phyloP scores from a whole-genome alignment of 805 yeast genomes.

The Starmerella stigmatis region DNA sequence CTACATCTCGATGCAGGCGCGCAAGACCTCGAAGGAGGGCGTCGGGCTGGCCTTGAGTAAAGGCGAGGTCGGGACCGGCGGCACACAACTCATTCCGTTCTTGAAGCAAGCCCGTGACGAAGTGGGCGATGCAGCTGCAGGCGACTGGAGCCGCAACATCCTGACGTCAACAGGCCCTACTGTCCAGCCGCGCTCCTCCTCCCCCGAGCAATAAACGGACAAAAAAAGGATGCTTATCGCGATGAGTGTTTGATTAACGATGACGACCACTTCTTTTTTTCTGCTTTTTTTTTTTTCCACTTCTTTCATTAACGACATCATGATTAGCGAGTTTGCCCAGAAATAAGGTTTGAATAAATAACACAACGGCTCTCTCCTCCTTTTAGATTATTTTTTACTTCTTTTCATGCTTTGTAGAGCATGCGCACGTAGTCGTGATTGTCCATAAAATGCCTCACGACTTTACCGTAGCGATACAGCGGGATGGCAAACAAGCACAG shows the following conservation, averaged over 20 bases:
- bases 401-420: constrained; percentile 27
- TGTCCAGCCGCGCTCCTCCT: too few species aligned
- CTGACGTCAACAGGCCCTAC: constrained; percentile 21
- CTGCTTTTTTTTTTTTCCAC: too few species aligned
- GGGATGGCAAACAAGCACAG: constrained; percentile 43
- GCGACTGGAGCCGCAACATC: constrained; percentile 73
- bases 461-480: constrained; percentile 46
- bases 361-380: too few species aligned
- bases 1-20: constrained; percentile 72
- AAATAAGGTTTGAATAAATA: neutral
- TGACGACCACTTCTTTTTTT: too few species aligned
- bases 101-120: constrained; percentile 93
- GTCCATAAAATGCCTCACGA: constrained; percentile 43
- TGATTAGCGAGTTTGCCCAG: neutral
- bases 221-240: too few species aligned
- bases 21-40: constrained; percentile 42
- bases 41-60: constrained; percentile 46
- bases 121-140: constrained; percentile 88
- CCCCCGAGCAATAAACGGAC: too few species aligned
- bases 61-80: constrained; percentile 68
- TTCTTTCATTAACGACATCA: neutral
- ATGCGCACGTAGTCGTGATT: constrained; percentile 35
- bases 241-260: too few species aligned
- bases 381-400: neutral
- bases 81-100: constrained; percentile 83